phyloP scores from a whole-genome alignment of 108 stramenopile genomes.

The Parietichytrium sp. region DNA sequence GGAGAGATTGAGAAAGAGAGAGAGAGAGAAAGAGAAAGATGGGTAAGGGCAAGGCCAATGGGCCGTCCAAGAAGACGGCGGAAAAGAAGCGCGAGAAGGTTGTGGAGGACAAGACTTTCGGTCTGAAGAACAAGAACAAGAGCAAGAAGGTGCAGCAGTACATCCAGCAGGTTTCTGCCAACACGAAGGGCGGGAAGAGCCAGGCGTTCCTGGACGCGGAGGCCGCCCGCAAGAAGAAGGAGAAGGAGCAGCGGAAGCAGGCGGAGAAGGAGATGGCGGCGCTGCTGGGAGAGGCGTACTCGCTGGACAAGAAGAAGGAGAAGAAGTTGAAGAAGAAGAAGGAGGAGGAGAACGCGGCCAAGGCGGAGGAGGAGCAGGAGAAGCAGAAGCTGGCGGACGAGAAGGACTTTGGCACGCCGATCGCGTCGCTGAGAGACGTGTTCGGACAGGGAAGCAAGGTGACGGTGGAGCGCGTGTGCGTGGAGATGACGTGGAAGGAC shows the following conservation, averaged over 20 bases:
- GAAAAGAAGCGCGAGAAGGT: constrained; percentile 38
- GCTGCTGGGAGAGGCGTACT: constrained; percentile 21
- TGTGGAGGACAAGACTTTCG: constrained; percentile 37
- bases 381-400: constrained; percentile 11
- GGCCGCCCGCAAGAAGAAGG: constrained; percentile 24
- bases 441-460: constrained; percentile 22
- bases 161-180: constrained; percentile 5
- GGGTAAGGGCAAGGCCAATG: constrained; percentile 31
- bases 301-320: constrained; percentile 3
- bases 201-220: not conserved
- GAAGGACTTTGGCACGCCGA: not conserved
- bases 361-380: constrained; percentile 2
- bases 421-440: not conserved
- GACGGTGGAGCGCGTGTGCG: constrained; percentile 6
- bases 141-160: not conserved
- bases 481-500: not conserved
- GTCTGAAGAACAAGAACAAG: constrained; percentile 25
- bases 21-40: not conserved
- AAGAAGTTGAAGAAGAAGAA: constrained; percentile 24
- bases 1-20: too few species aligned
- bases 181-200: not conserved
- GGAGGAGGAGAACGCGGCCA: constrained; percentile 32
- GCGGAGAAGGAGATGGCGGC: constrained; percentile 29
- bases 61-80: constrained; percentile 26
- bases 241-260: not conserved